Percentiles rank a stretch among this genome's conserved stretches.
Conservation (phyloP, 768 basidiomycete genomes). For the Leucocoprinus birnbaumii region DNA sequence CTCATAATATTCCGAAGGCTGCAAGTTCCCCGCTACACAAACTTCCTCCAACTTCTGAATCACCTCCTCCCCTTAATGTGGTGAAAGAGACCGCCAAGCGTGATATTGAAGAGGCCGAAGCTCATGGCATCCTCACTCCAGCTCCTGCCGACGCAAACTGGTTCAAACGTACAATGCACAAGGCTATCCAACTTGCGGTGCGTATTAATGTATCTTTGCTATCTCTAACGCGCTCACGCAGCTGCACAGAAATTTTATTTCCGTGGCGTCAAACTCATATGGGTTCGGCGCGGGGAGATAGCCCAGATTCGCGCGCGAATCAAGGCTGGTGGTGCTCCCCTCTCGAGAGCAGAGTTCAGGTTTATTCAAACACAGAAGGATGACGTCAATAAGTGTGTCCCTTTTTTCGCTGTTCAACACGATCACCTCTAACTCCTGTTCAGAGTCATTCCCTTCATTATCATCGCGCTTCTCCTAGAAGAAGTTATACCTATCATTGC, state of each 20-base stretch:
- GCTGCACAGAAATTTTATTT: constrained; percentile 76
- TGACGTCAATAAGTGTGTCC: constrained; percentile 67
- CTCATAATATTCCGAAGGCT: constrained; percentile 18
- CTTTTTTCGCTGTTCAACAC: neutral
- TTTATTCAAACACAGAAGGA: constrained; percentile 64
- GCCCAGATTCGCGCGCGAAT: constrained; percentile 54
- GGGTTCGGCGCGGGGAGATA: constrained; percentile 54
- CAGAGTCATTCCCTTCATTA: constrained; percentile 76
- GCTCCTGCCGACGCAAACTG: constrained; percentile 61
- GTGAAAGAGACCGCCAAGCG: constrained; percentile 53
- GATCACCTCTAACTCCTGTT: neutral
- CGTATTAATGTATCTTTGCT: constrained; percentile 13
- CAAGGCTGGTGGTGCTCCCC: constrained; percentile 52
- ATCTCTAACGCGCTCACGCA: neutral
- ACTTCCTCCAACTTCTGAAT: constrained; percentile 6
- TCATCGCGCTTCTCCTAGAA: constrained; percentile 73
- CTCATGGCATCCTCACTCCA: constrained; percentile 66
- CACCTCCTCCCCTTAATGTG: constrained; percentile 21
- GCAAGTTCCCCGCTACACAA: constrained; percentile 17
- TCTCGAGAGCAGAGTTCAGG: constrained; percentile 67
- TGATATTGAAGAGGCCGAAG: constrained; percentile 63
- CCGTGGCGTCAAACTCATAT: constrained; percentile 70
- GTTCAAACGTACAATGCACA: constrained; percentile 47
- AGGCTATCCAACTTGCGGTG: constrained; percentile 44
- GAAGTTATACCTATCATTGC: constrained; percentile 83